Evolutionary conservation across 2,329 filamentous ascomycete species (phyloP).

Genomic region (Sphaerulina vaccinii): DNA sequence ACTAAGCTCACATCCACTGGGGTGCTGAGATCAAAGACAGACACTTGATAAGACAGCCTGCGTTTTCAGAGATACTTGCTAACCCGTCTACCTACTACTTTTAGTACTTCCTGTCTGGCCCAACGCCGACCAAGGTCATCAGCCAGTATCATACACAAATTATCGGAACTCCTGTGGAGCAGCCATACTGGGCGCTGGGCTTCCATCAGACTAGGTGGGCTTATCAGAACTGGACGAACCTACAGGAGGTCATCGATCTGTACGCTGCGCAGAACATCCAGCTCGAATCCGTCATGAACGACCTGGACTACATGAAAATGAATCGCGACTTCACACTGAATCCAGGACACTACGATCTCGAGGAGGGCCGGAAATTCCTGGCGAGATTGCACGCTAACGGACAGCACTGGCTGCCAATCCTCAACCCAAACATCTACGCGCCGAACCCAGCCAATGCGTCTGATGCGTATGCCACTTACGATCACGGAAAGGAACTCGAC

Average conservation of each 20-base stretch:
- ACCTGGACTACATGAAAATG: slow-evolving; percentile 48
- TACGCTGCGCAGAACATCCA: slow-evolving; percentile 54
- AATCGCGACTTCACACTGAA: slow-evolving; percentile 59
- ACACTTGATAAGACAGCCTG: too few species aligned
- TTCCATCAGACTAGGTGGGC: slow-evolving; percentile 29
- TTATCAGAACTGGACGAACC: slow-evolving; percentile 67
- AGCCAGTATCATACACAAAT: slow-evolving; percentile 27
- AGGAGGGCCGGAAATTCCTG: slow-evolving; percentile 52
- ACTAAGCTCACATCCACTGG: too few species aligned
- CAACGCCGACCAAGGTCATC: slow-evolving; percentile 17
- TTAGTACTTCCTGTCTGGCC: slow-evolving; percentile 71
- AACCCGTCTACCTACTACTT: too few species aligned
- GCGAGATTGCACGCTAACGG: slow-evolving; percentile 51
- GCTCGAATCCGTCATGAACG: slow-evolving; percentile 39
- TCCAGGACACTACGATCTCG: slow-evolving; percentile 56
- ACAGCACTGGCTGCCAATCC: slow-evolving; percentile 57
- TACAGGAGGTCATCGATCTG: slow-evolving; percentile 57
- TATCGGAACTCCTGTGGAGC: slow-evolving; percentile 29
- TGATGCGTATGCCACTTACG: slow-evolving; percentile 55
- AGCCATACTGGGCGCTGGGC: slow-evolving; percentile 32
- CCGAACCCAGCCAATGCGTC: slow-evolving; percentile 63
- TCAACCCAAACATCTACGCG: slow-evolving; percentile 62
- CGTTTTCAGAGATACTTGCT: too few species aligned
- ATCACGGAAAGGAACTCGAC: slow-evolving; percentile 50
- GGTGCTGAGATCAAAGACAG: too few species aligned